These are phyloP conservation scores for Pezicula rhizophila DNA, from an alignment of 2,329 filamentous ascomycete species.

Conservation along the genomic window DNA sequence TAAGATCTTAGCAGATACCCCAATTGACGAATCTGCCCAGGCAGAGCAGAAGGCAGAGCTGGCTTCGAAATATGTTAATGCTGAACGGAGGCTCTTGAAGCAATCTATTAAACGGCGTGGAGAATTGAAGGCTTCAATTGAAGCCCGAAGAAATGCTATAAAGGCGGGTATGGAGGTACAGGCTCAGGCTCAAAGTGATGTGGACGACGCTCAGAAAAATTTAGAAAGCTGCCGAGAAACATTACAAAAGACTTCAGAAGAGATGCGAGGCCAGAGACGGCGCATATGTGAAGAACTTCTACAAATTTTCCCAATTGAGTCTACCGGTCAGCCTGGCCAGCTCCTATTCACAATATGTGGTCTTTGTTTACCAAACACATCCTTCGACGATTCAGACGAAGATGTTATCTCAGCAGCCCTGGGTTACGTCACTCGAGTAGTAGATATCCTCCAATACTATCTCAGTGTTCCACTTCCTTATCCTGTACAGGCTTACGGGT, in stretches of 20 bases:
- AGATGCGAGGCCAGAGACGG: slow-evolving; percentile 77
- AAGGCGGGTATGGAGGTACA: slow-evolving; percentile 54
- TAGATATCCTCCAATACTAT: slow-evolving; percentile 75
- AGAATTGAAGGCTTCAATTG: slow-evolving; percentile 62
- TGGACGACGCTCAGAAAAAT: slow-evolving; percentile 54
- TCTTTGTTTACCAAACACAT: slow-evolving; percentile 73
- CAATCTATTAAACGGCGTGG: slow-evolving; percentile 55
- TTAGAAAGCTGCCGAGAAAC: slow-evolving; percentile 50
- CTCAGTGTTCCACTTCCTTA: slow-evolving; percentile 76
- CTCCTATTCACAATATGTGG: slow-evolving; percentile 80
- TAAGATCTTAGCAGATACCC: slow-evolving; percentile 38
- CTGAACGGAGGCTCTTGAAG: slow-evolving; percentile 62
- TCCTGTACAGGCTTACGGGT: slow-evolving; percentile 65
- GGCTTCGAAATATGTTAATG: slow-evolving; percentile 48
- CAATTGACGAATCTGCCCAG: slow-evolving; percentile 37
- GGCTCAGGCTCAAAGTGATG: slow-evolving; percentile 50
- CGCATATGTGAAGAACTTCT: slow-evolving; percentile 81
- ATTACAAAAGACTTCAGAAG: slow-evolving; percentile 51
- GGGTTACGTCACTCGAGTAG: slow-evolving; percentile 71
- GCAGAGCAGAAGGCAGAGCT: slow-evolving; percentile 44
- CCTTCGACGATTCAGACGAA: slow-evolving; percentile 63
- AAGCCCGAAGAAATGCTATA: slow-evolving; percentile 62
- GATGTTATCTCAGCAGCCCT: slow-evolving; percentile 75
- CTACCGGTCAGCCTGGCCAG: slow-evolving; percentile 44
- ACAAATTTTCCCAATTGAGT: slow-evolving; percentile 74